Percentiles rank a stretch among this genome's conserved stretches.
phyloP scores from a whole-genome alignment of 306 rosid species.

The Coriaria nepalensis region DNA sequence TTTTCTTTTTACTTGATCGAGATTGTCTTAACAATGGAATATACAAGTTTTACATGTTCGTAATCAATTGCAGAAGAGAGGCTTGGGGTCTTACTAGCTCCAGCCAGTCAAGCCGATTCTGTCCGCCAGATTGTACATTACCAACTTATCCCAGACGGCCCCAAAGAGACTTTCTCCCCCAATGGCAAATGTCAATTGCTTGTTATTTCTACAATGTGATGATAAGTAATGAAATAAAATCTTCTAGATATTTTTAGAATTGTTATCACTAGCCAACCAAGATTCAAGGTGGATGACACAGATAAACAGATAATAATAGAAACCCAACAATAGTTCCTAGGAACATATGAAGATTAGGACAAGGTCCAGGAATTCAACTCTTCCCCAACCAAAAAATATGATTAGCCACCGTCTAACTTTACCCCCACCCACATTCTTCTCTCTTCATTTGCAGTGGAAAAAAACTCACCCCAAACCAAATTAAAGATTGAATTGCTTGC shows the following conservation, averaged over 20 bases:
- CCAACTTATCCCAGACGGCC: constrained; percentile 70
- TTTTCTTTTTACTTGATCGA: too few relatives aligned
- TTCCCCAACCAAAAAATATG: too few relatives aligned
- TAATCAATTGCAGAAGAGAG: constrained; percentile 1
- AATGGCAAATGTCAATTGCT: constrained; percentile 56
- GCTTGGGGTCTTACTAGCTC: constrained; percentile 38
- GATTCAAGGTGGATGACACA: background rate
- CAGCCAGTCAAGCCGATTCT: constrained; percentile 59
- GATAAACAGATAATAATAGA: background rate
- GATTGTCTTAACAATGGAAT: background rate
- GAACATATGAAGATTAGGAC: too few relatives aligned
- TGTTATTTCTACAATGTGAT: too few relatives aligned
- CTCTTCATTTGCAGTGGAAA: too few relatives aligned
- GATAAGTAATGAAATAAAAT: background rate
- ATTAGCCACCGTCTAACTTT: too few relatives aligned
- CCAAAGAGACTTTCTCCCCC: constrained; percentile 83
- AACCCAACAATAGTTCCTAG: too few relatives aligned
- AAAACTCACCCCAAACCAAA: too few relatives aligned
- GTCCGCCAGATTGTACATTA: constrained; percentile 90
- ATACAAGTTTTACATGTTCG: constrained; percentile 1
- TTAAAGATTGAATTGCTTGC: too few relatives aligned
- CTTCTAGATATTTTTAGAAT: too few relatives aligned
- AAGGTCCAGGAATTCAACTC: too few relatives aligned
- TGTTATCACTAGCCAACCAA: background rate
- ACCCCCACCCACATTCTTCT: too few relatives aligned